Evolutionary conservation across 257 asterid genomes (phyloP), one percentile per base, ranked within the genome.

Genomic region (Scutellaria minor): DNA sequence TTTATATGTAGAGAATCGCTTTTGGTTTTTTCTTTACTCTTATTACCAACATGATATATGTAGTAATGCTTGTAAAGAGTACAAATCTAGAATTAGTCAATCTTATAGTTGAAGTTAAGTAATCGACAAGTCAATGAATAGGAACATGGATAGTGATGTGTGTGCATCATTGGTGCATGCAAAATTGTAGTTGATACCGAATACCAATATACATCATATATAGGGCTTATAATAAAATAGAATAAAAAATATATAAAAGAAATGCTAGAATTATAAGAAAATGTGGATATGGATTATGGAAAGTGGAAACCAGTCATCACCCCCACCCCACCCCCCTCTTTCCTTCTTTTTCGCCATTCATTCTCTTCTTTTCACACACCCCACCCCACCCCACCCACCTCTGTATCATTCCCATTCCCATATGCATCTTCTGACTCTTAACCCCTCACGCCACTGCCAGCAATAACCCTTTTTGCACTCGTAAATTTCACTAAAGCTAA

Each of bases 331-430:
- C 46, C 42, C 13, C n/a, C 75, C 14, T 45, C 31, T n/a, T 15
- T 44, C 66, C 22, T 14, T 27, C 20, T 72, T 60, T 60, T 78
- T 73, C 76, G 64, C 69, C 24, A 71, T 50, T 40, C 6, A 27
- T 75, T 75, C 78, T 66, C 77, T 76, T 73, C 81, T 76, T 80
- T 76, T 70, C 40, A 72, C 68, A 64, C 69, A 66, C 65, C 18
- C 74, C n/a, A 12, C 48, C 50, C 12, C 47, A 50, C 24, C 50
- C 24, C 45, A 3, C 50, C 64, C 56, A 11, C 62, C 48, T 24
- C 27, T 24, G 27, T 24, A 24, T 24, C 27, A 24, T 24, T 24
- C 27, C 70, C 63, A 44, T 70, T 70, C 75, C 55, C 44, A 41
- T 8, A 6, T 66, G 45, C 59, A 47, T 50, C 59, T 37, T 51